Evolutionary conservation across 1,139 yeast genomes (phyloP).

Genomic region (Saccharomyces hybrid): DNA sequence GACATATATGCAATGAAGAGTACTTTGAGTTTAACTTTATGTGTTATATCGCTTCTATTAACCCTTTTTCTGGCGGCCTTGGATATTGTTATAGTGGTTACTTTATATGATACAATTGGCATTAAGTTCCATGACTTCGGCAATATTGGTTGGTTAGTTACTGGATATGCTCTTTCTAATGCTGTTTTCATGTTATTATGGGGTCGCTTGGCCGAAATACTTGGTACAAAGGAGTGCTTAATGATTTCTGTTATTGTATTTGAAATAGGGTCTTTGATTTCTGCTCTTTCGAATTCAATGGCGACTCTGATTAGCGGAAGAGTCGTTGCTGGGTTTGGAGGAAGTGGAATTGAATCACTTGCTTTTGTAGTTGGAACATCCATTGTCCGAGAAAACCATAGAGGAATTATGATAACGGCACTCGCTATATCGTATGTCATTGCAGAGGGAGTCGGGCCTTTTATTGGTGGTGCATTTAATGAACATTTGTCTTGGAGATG

Average conservation of each 20-base stretch:
- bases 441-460: slow-evolving; percentile 54
- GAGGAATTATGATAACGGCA: slow-evolving; percentile 44
- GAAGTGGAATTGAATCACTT: slow-evolving; percentile 56
- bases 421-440: slow-evolving; percentile 47
- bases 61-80: slow-evolving; percentile 54
- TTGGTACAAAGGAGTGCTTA: slow-evolving; percentile 49
- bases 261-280: slow-evolving; percentile 51
- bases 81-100: slow-evolving; percentile 57
- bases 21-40: not conserved
- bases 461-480: slow-evolving; percentile 58
- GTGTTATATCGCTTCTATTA: slow-evolving; percentile 38
- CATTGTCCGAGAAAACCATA: slow-evolving; percentile 45
- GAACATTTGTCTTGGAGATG: slow-evolving; percentile 59
- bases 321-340: slow-evolving; percentile 61
- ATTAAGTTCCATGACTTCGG: slow-evolving; percentile 44
- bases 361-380: slow-evolving; percentile 52
- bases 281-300: slow-evolving; percentile 49
- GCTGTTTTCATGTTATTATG: slow-evolving; percentile 50
- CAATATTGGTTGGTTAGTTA: slow-evolving; percentile 50
- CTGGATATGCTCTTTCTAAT: slow-evolving; percentile 51
- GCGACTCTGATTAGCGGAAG: slow-evolving; percentile 58
- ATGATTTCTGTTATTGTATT: slow-evolving; percentile 44
- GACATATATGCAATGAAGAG: not conserved
- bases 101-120: slow-evolving; percentile 49
- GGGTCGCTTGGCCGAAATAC: slow-evolving; percentile 52